Evolutionary conservation across 2,329 filamentous ascomycete genomes (phyloP).

Genomic region (Aurifilum marmelostoma): DNA sequence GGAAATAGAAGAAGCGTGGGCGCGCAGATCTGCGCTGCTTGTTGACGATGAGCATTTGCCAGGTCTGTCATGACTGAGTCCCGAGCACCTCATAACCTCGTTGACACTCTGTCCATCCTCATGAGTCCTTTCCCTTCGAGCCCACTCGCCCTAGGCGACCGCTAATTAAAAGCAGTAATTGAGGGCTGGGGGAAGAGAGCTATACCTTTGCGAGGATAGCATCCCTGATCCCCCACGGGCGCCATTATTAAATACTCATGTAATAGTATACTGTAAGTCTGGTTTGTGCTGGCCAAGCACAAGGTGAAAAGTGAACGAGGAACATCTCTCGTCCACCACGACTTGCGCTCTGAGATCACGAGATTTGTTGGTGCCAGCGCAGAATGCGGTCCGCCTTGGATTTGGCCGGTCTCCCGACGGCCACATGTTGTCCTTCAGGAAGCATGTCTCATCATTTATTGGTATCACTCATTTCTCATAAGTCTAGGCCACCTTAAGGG

Average conservation of each 20-base stretch:
- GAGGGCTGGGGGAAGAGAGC: neutral
- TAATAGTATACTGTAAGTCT: neutral
- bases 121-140: neutral
- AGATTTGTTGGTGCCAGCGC: neutral
- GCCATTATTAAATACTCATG: neutral
- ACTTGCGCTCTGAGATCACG: neutral
- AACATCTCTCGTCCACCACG: neutral
- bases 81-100: neutral
- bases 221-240: neutral
- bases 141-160: neutral
- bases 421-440: neutral
- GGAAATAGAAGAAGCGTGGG: too few relatives aligned
- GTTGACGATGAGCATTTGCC: too few relatives aligned
- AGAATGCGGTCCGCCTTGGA: neutral
- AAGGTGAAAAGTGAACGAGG: neutral
- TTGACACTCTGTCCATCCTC: neutral
- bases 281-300: neutral
- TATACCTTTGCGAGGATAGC: neutral
- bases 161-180: neutral
- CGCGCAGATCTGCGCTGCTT: too few relatives aligned
- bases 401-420: neutral
- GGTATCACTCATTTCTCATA: neutral
- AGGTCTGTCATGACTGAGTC: too few relatives aligned
- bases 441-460: neutral
- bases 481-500: neutral